Percentiles rank a stretch among this genome's conserved stretches.
phyloP scores from a whole-genome alignment of 805 yeast genomes.

The Pichia kluyveri region DNA sequence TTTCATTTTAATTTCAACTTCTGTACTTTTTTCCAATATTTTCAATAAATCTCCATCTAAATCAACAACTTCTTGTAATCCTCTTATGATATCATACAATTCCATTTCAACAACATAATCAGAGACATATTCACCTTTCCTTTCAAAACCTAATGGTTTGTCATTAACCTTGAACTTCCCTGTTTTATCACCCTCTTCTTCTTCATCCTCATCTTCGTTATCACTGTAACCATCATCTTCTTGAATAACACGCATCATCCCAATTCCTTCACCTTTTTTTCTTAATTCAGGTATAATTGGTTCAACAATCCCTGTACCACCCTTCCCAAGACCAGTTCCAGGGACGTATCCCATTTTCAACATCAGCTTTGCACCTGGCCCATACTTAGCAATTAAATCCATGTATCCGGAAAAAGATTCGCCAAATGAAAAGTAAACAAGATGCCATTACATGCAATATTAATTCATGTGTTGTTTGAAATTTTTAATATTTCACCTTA shows the following conservation, averaged over 20 bases:
- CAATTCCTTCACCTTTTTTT: constrained; percentile 67
- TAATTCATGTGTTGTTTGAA: too few species aligned
- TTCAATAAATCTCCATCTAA: constrained; percentile 21
- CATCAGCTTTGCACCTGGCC: constrained; percentile 76
- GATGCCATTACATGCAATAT: too few species aligned
- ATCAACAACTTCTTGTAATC: constrained; percentile 21
- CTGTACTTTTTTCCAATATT: constrained; percentile 18
- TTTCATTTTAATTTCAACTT: constrained; percentile 11
- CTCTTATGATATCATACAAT: constrained; percentile 29
- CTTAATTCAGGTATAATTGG: constrained; percentile 69
- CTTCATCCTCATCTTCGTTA: constrained; percentile 30
- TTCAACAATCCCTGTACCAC: constrained; percentile 62
- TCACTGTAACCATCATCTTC: too few species aligned
- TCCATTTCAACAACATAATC: constrained; percentile 1
- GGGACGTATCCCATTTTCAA: constrained; percentile 78
- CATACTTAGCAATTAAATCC: constrained; percentile 36
- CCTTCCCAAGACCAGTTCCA: constrained; percentile 79
- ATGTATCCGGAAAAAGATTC: too few species aligned
- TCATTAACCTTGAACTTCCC: background rate
- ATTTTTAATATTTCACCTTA: too few species aligned
- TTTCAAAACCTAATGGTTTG: constrained; percentile 7
- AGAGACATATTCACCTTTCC: constrained; percentile 6
- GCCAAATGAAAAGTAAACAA: too few species aligned
- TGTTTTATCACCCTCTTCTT: constrained; percentile 17
- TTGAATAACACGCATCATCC: constrained; percentile 33